These are phyloP conservation scores for Puccinia hordei DNA, from an alignment of 1,284 basidiomycete species.

Conservation along the genomic window DNA sequence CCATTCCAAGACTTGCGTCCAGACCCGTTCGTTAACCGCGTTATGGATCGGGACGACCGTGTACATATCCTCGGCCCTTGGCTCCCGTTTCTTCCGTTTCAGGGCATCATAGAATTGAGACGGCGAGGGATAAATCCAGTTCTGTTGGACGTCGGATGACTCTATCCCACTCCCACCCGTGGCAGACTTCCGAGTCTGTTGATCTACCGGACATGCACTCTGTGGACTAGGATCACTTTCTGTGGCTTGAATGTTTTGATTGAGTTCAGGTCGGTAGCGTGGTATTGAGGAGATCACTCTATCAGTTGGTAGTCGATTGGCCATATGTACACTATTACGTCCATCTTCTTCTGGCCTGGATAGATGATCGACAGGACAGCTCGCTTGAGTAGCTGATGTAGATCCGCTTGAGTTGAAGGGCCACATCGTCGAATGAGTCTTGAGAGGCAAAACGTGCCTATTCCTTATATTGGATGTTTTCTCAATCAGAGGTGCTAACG, in stretches of 20 bases:
- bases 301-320: slow-evolving; percentile 56
- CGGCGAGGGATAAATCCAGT: slow-evolving; percentile 97
- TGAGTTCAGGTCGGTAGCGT: slow-evolving; percentile 58
- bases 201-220: slow-evolving; percentile 44
- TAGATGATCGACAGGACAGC: slow-evolving; percentile 20
- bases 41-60: slow-evolving; percentile 98
- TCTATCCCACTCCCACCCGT: slow-evolving; percentile 15
- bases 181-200: slow-evolving; percentile 41
- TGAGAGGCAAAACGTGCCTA: too few relatives aligned
- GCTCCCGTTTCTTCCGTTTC: slow-evolving; percentile 84
- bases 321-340: background rate
- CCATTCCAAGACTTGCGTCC: slow-evolving; percentile 87
- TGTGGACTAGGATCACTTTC: slow-evolving; percentile 29
- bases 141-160: slow-evolving; percentile 26
- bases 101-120: slow-evolving; percentile 95
- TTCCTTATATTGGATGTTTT: too few relatives aligned
- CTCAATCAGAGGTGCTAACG: too few relatives aligned
- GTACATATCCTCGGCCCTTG: slow-evolving; percentile 72
- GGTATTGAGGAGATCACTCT: slow-evolving; percentile 89
- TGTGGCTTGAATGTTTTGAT: background rate
- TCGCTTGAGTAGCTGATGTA: background rate
- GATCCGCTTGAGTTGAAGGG: slow-evolving; percentile 19
- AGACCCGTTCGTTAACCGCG: slow-evolving; percentile 96
- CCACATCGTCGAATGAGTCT: slow-evolving; percentile 27
- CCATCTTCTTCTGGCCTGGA: background rate